phyloP scores from a whole-genome alignment of 306 rosid species.

The Cajanus cajan region DNA sequence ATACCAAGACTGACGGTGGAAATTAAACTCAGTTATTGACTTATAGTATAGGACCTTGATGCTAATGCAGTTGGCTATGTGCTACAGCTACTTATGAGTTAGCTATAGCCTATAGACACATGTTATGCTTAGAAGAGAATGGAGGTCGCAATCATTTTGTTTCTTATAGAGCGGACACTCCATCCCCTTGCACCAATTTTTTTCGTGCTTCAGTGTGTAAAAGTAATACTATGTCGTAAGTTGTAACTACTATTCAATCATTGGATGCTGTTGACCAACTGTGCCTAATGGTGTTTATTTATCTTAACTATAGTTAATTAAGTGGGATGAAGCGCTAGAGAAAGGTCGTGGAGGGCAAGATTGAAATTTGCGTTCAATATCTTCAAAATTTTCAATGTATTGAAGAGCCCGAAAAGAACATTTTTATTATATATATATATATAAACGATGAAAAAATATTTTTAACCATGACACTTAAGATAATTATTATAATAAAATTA shows the following conservation, averaged over 20 bases:
- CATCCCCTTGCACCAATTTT: conserved; percentile 10
- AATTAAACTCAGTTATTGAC: background rate
- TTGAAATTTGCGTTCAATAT: background rate
- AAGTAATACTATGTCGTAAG: background rate
- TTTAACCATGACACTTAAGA: background rate
- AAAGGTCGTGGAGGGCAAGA: background rate
- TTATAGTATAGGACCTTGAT: background rate
- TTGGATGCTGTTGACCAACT: conserved; percentile 24
- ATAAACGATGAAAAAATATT: too few relatives aligned
- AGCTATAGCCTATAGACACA: background rate
- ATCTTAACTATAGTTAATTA: background rate
- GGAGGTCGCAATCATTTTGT: conserved; percentile 31
- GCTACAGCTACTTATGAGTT: background rate
- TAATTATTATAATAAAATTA: background rate
- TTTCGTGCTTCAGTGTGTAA: background rate
- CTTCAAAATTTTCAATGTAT: background rate
- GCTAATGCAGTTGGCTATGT: background rate
- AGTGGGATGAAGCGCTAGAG: background rate
- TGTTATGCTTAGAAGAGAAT: background rate
- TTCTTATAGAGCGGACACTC: background rate
- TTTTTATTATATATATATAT: too few relatives aligned
- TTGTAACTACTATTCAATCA: conserved; percentile 25
- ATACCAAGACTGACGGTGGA: background rate
- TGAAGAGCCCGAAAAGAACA: background rate
- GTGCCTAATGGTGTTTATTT: background rate